Percentiles rank a stretch among this genome's conserved stretches.
phyloP scores from a whole-genome alignment of 495 filamentous ascomycete species.

The Venustampulla echinocandica region DNA sequence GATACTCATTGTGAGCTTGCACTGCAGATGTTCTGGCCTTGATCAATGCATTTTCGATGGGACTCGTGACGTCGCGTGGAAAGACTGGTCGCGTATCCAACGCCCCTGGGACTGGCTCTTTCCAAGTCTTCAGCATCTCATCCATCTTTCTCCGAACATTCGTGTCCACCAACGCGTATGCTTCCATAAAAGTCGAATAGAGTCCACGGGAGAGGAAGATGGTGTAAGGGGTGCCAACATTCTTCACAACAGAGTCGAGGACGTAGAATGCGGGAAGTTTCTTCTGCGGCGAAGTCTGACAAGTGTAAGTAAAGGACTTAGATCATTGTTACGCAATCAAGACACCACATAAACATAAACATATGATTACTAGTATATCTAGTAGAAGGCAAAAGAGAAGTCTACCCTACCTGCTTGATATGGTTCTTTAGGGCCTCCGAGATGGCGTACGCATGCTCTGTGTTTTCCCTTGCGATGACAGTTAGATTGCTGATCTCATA shows the following conservation, averaged over 20 bases:
- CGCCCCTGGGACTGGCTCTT: slow-evolving; percentile 88
- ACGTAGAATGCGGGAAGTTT: slow-evolving; percentile 96
- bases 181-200: slow-evolving; percentile 91
- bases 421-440: slow-evolving; percentile 83
- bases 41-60: slow-evolving; percentile 89
- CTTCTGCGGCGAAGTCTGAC: slow-evolving; percentile 69
- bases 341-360: background rate
- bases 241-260: slow-evolving; percentile 96
- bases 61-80: slow-evolving; percentile 67
- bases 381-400: slow-evolving; percentile 5
- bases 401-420: slow-evolving; percentile 74
- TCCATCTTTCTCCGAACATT: slow-evolving; percentile 82
- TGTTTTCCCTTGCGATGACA: slow-evolving; percentile 92
- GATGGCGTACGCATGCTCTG: slow-evolving; percentile 85
- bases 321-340: background rate
- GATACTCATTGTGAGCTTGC: slow-evolving; percentile 59
- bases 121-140: slow-evolving; percentile 97
- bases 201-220: slow-evolving; percentile 87
- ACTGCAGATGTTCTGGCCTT: slow-evolving; percentile 72
- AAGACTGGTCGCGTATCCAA: slow-evolving; percentile 85
- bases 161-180: slow-evolving; percentile 79
- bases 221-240: slow-evolving; percentile 95
- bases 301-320: slow-evolving; percentile 20
- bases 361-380: slow-evolving; percentile 11
- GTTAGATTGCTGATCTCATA: slow-evolving; percentile 93